Evolutionary conservation across 1,284 basidiomycete species (phyloP).

Genomic region (Rhizopogon hawkerae): DNA sequence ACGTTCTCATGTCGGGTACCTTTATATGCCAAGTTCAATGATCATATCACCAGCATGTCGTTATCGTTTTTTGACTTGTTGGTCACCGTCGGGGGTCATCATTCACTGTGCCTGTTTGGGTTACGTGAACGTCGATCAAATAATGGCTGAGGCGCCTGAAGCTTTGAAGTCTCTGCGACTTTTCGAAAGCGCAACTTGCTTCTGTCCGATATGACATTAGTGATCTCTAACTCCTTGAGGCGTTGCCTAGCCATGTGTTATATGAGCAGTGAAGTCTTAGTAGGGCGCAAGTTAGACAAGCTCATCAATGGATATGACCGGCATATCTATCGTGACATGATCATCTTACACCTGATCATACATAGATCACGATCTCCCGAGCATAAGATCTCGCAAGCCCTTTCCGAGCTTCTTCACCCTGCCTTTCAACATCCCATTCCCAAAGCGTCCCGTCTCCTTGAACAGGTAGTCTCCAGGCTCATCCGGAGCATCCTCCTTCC

Average conservation of each 20-base stretch:
- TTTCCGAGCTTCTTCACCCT: conserved; percentile 36
- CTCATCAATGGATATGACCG: not conserved
- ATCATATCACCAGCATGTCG: too few species aligned
- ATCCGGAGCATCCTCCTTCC: conserved; percentile 23
- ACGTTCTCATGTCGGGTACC: not conserved
- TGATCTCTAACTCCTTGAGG: too few species aligned
- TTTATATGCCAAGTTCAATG: too few species aligned
- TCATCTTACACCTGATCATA: not conserved
- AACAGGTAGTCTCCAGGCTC: conserved; percentile 24
- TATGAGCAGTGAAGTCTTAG: not conserved
- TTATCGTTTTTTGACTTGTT: too few species aligned
- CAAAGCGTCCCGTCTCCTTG: conserved; percentile 19
- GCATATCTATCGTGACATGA: not conserved
- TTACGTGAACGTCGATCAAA: too few species aligned
- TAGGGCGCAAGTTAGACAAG: not conserved
- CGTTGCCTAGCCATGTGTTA: too few species aligned
- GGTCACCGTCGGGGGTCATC: too few species aligned
- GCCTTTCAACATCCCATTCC: conserved; percentile 22
- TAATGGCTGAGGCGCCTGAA: too few species aligned
- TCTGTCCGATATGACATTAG: too few species aligned
- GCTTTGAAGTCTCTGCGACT: too few species aligned
- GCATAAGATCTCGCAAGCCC: conserved; percentile 35
- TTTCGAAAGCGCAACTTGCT: too few species aligned
- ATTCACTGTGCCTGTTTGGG: too few species aligned
- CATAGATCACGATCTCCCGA: conserved; percentile 17